A percentile compares a stretch with the other conserved stretches of the same genome.
Evolutionary conservation across 2,329 filamentous ascomycete species (phyloP).

Genomic region (Colletotrichum costaricense): DNA sequence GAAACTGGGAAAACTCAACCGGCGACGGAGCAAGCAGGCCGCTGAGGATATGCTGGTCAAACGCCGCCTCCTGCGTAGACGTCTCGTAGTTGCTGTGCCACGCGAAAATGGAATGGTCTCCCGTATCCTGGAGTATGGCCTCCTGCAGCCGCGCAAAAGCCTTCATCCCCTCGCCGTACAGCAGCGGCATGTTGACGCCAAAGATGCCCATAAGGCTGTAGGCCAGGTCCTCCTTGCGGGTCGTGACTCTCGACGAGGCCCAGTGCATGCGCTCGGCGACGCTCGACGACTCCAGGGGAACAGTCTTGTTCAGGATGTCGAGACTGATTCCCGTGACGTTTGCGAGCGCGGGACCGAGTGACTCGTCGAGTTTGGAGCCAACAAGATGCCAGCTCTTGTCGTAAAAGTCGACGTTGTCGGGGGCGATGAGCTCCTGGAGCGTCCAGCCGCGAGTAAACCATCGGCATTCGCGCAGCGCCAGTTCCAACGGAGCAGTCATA

Average conservation of each 20-base stretch:
- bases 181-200: conserved; percentile 41
- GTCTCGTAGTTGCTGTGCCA: conserved; percentile 3
- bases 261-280: conserved; percentile 43
- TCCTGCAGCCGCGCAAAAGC: conserved; percentile 39
- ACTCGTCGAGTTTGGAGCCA: conserved; percentile 36
- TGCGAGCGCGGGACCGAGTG: conserved; percentile 34
- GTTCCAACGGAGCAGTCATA: not conserved
- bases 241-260: conserved; percentile 40
- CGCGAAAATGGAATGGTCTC: conserved; percentile 11
- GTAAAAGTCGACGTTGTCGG: conserved; percentile 25
- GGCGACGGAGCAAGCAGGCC: not conserved
- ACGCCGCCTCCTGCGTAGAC: not conserved
- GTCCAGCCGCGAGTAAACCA: conserved; percentile 36
- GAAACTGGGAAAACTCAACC: not conserved
- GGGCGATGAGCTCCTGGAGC: conserved; percentile 32
- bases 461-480: not conserved
- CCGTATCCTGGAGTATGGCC: conserved; percentile 40
- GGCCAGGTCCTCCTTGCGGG: conserved; percentile 39
- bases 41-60: not conserved
- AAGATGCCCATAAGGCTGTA: conserved; percentile 44
- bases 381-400: conserved; percentile 29
- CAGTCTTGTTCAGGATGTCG: conserved; percentile 28
- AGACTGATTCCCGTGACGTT: conserved; percentile 43
- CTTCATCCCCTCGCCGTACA: conserved; percentile 42
- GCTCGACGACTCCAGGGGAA: conserved; percentile 36